phyloP scores from a whole-genome alignment of 192 early-diverging fungal genomes.

The Backusella morwellensis region DNA sequence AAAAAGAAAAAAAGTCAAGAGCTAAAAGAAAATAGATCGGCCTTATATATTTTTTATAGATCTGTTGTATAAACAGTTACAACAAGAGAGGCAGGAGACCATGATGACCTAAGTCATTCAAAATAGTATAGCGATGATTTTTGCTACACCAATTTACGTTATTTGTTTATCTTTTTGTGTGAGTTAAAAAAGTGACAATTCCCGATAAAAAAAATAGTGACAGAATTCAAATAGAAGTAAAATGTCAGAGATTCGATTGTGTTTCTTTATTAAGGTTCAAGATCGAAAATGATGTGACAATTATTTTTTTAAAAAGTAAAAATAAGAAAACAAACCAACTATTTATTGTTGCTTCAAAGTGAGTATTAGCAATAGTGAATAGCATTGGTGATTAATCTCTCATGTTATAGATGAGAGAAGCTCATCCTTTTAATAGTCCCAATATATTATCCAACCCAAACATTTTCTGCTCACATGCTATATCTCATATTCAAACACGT shows the following conservation, averaged over 20 bases:
- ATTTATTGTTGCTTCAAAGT: background rate
- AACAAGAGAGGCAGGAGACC: background rate
- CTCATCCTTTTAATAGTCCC: background rate
- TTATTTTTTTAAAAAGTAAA: background rate
- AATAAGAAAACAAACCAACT: background rate
- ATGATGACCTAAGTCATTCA: constrained; percentile 1
- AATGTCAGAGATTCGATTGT: background rate
- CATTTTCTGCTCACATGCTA: background rate
- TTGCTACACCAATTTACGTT: background rate
- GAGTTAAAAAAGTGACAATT: background rate
- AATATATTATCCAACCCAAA: background rate
- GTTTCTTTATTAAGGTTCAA: background rate
- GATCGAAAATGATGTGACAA: background rate
- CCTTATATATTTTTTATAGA: background rate
- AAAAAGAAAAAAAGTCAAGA: background rate
- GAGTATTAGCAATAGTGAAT: background rate
- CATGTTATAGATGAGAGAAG: background rate
- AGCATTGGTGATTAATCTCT: background rate
- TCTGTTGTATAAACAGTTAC: background rate
- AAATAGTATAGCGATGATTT: background rate
- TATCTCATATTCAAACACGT: background rate
- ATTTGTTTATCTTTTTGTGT: constrained; percentile 1
- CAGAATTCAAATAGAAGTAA: background rate
- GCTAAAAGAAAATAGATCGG: background rate
- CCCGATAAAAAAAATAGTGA: background rate